A percentile compares a stretch with the other conserved stretches of the same genome.
Conservation (phyloP, 345 rosid species). For the Salix suchowensis region DNA sequence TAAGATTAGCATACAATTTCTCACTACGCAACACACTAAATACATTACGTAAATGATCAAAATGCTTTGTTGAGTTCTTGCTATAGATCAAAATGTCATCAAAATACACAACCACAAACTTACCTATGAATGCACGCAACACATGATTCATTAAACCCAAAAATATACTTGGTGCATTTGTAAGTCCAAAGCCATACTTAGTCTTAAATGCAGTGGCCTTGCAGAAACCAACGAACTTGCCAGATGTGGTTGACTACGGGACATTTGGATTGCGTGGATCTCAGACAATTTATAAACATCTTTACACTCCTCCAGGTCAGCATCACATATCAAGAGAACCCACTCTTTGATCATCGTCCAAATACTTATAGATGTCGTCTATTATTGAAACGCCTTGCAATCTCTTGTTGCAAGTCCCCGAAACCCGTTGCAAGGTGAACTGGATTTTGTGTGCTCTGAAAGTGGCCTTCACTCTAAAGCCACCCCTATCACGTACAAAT, state of each 20-base stretch:
- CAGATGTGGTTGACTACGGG: slow-evolving; percentile 34
- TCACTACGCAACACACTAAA: too few relatives aligned
- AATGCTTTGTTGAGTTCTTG: too few relatives aligned
- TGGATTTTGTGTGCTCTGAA: slow-evolving; percentile 49
- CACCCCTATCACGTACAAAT: slow-evolving; percentile 10
- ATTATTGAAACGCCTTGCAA: slow-evolving; percentile 18
- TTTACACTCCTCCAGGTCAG: slow-evolving; percentile 70
- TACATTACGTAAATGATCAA: too few relatives aligned
- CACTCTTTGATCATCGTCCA: slow-evolving; percentile 33
- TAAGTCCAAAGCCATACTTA: too few relatives aligned
- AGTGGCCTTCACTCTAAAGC: slow-evolving; percentile 55
- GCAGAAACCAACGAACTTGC: slow-evolving; percentile 28
- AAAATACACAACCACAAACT: too few relatives aligned
- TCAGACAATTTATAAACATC: slow-evolving; percentile 51
- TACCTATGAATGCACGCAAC: too few relatives aligned
- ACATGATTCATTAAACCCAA: too few relatives aligned
- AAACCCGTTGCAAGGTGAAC: slow-evolving; percentile 30
- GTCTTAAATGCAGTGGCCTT: background rate
- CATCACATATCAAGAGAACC: slow-evolving; percentile 36
- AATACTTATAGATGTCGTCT: slow-evolving; percentile 22
- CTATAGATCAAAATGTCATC: too few relatives aligned
- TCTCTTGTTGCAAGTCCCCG: slow-evolving; percentile 22
- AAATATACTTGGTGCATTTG: too few relatives aligned
- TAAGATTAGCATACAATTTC: too few relatives aligned
- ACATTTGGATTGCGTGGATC: slow-evolving; percentile 51